These are phyloP conservation scores for Theileria parva DNA, from an alignment of 169 alveolate genomes.

Conservation along the genomic window DNA sequence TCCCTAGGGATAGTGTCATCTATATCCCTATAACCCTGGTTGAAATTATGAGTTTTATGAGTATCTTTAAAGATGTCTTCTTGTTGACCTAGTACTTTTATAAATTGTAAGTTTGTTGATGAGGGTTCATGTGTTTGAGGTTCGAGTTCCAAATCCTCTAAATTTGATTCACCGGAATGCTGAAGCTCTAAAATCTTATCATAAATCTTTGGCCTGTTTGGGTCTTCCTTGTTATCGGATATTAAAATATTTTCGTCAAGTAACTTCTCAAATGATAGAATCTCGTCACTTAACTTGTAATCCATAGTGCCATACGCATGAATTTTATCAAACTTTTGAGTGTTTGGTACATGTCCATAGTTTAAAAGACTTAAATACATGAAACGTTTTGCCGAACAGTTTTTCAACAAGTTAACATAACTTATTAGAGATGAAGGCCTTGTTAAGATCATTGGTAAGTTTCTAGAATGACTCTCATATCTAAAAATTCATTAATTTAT, in stretches of 20 bases:
- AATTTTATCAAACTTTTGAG: slow-evolving; percentile 38
- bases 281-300: slow-evolving; percentile 35
- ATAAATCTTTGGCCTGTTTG: slow-evolving; percentile 31
- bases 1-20: slow-evolving; percentile 35
- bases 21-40: slow-evolving; percentile 11
- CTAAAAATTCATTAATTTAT: slow-evolving; percentile 1
- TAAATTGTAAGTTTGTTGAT: slow-evolving; percentile 8
- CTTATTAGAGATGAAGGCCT: slow-evolving; percentile 74
- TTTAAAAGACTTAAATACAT: slow-evolving; percentile 71
- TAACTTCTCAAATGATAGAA: slow-evolving; percentile 55
- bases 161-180: slow-evolving; percentile 14
- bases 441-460: slow-evolving; percentile 66
- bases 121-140: slow-evolving; percentile 6
- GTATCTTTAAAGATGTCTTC: neutral
- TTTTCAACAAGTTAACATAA: slow-evolving; percentile 70
- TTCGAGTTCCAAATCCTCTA: slow-evolving; percentile 9
- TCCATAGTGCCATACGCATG: slow-evolving; percentile 62
- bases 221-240: slow-evolving; percentile 18
- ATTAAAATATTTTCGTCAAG: slow-evolving; percentile 38
- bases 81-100: slow-evolving; percentile 12
- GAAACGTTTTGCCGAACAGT: slow-evolving; percentile 75
- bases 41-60: neutral
- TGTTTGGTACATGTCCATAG: slow-evolving; percentile 70
- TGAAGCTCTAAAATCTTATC: slow-evolving; percentile 47
- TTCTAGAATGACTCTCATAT: slow-evolving; percentile 44